These are phyloP conservation scores for Dendrostoma leiphaemia DNA, from an alignment of 2,329 filamentous ascomycete genomes.

Conservation along the genomic window DNA sequence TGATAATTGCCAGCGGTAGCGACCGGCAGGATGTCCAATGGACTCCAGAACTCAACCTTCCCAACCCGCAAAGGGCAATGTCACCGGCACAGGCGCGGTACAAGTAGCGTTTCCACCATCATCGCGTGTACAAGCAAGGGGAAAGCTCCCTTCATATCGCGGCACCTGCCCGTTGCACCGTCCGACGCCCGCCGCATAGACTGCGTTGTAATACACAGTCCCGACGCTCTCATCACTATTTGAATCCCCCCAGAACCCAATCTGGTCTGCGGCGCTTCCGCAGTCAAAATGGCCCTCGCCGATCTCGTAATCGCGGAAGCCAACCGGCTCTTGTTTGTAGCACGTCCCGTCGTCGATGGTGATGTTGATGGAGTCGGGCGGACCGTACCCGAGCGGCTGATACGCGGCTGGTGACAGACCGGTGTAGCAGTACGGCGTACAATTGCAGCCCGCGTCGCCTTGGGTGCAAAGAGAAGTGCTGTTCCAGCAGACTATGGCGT, in stretches of 20 bases:
- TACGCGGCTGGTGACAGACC: conserved; percentile 1
- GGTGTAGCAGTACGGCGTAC: conserved; percentile 9
- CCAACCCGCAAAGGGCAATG: conserved; percentile 3
- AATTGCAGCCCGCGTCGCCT: background rate
- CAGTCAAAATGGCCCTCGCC: conserved; percentile 10
- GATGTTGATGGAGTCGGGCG: conserved; percentile 8
- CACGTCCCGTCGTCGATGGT: background rate
- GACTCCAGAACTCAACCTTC: background rate
- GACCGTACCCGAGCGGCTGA: conserved; percentile 10
- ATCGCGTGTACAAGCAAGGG: conserved; percentile 11
- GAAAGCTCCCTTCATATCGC: conserved; percentile 8
- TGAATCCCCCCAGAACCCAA: conserved; percentile 12
- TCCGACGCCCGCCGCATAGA: background rate
- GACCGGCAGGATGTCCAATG: too few relatives aligned
- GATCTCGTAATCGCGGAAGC: conserved; percentile 3
- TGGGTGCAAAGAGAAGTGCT: background rate
- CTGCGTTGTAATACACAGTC: background rate
- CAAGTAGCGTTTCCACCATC: conserved; percentile 13
- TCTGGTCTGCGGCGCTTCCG: conserved; percentile 1
- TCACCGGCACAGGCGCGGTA: conserved; percentile 10
- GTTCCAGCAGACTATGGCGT: conserved; percentile 9
- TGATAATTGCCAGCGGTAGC: too few relatives aligned
- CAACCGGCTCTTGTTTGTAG: background rate
- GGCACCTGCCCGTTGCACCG: background rate
- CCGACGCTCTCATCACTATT: conserved; percentile 1